A percentile compares a stretch with the other conserved stretches of the same genome.
Conservation (phyloP, 768 basidiomycete genomes). For the Phaffia tasmanica region DNA sequence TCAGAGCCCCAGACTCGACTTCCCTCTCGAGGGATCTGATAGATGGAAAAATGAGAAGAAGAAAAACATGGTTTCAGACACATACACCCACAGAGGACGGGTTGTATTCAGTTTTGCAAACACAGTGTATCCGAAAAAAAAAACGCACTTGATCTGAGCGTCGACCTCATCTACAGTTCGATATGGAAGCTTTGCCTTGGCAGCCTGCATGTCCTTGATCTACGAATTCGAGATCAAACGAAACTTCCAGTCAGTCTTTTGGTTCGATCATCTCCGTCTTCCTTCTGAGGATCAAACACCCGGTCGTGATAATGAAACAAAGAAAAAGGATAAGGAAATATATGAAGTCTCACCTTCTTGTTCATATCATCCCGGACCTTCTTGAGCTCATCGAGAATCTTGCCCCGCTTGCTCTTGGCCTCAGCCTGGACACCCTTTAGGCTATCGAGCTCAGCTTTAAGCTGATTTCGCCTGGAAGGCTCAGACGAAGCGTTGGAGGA, state of each 20-base stretch:
- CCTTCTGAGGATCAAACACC: neutral
- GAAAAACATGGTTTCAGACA: neutral
- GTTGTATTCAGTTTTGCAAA: neutral
- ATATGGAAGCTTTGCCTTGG: slow-evolving; percentile 64
- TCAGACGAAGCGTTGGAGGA: slow-evolving; percentile 47
- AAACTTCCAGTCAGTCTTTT: neutral
- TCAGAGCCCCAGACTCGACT: slow-evolving; percentile 83
- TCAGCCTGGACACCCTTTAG: slow-evolving; percentile 69
- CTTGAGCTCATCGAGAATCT: slow-evolving; percentile 68
- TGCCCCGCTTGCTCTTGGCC: slow-evolving; percentile 49
- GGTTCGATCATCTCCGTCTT: neutral
- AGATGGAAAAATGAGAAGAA: neutral
- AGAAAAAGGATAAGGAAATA: neutral
- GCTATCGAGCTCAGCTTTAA: slow-evolving; percentile 68
- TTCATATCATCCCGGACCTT: slow-evolving; percentile 60
- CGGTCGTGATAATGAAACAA: neutral
- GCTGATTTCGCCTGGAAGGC: slow-evolving; percentile 58
- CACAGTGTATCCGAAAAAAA: slow-evolving; percentile 6
- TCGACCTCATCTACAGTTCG: slow-evolving; percentile 80
- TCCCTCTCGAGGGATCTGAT: slow-evolving; percentile 72
- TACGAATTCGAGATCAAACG: slow-evolving; percentile 33
- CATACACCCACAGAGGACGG: neutral
- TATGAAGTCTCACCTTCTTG: slow-evolving; percentile 54
- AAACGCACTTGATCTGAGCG: slow-evolving; percentile 63
- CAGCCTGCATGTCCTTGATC: slow-evolving; percentile 76